A percentile compares a stretch with the other conserved stretches of the same genome.
Conservation (phyloP, 371 early-diverging fungal species). For the Dentiscutata heterogama region DNA sequence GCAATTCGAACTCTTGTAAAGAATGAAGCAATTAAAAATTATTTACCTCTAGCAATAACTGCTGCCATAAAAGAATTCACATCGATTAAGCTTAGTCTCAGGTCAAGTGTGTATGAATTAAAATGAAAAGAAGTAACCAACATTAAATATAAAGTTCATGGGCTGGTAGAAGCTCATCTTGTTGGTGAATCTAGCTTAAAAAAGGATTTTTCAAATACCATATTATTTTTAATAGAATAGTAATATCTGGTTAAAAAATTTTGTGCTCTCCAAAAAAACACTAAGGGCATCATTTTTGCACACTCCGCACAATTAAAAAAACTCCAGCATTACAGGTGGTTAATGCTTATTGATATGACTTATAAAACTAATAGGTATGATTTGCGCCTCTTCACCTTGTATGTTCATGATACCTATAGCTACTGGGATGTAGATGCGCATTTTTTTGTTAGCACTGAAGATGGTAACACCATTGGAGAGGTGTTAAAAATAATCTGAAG, state of each 20-base stretch:
- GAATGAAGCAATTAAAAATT: conserved; percentile 35
- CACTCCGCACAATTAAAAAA: conserved; percentile 27
- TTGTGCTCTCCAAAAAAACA: background rate
- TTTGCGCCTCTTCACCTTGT: conserved; percentile 45
- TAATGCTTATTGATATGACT: conserved; percentile 36
- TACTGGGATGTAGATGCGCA: conserved; percentile 37
- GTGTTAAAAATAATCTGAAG: background rate
- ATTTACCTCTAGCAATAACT: background rate
- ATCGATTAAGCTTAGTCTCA: conserved; percentile 1
- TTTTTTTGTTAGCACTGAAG: background rate
- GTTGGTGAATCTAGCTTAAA: conserved; percentile 17
- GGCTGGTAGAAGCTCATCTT: conserved; percentile 31
- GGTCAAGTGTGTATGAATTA: background rate
- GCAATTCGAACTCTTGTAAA: conserved; percentile 31
- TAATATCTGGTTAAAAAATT: conserved; percentile 19
- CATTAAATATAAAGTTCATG: conserved; percentile 41
- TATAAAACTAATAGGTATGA: conserved; percentile 43
- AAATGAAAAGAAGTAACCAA: conserved; percentile 43
- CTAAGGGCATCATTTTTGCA: background rate
- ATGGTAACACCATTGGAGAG: background rate
- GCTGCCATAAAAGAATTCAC: conserved; percentile 33
- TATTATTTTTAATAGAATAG: conserved; percentile 19
- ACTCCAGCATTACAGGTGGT: conserved; percentile 19
- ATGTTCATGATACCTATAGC: conserved; percentile 31
- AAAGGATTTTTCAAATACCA: background rate